phyloP scores from a whole-genome alignment of 371 early-diverging fungal species.

The Neoconidiobolus thromboides region DNA sequence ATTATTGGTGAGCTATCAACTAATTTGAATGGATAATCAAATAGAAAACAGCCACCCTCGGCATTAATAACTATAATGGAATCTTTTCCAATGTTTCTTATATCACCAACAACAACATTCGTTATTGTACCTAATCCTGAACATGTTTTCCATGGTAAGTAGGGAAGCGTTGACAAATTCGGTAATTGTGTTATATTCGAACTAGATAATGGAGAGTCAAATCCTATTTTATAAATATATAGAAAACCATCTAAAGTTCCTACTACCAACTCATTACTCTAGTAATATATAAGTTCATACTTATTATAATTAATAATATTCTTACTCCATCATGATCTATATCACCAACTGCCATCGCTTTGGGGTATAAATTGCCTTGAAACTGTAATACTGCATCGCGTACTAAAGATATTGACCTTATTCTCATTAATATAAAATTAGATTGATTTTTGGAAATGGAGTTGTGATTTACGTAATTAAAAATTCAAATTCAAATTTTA shows the following conservation, averaged over 20 bases:
- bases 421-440: conserved; percentile 6
- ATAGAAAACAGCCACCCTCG: conserved; percentile 43
- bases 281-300: neutral
- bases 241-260: conserved; percentile 59
- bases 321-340: conserved; percentile 57
- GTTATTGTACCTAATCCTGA: conserved; percentile 47
- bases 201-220: conserved; percentile 28
- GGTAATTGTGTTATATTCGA: neutral
- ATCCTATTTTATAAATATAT: conserved; percentile 39
- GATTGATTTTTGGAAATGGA: too few relatives aligned
- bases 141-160: conserved; percentile 27
- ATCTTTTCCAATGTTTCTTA: conserved; percentile 37
- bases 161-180: too few relatives aligned
- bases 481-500: too few relatives aligned
- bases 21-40: conserved; percentile 24
- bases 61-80: conserved; percentile 43
- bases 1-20: neutral
- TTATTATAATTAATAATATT: neutral
- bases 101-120: conserved; percentile 43
- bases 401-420: conserved; percentile 47
- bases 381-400: conserved; percentile 58
- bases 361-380: conserved; percentile 60
- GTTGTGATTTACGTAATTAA: too few relatives aligned
- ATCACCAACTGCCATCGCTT: conserved; percentile 62
- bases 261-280: conserved; percentile 69